Percentiles rank a stretch among this genome's conserved stretches.
These are phyloP conservation scores for Trichosanthes truncata DNA, from an alignment of 306 rosid species.

Conservation along the genomic window DNA sequence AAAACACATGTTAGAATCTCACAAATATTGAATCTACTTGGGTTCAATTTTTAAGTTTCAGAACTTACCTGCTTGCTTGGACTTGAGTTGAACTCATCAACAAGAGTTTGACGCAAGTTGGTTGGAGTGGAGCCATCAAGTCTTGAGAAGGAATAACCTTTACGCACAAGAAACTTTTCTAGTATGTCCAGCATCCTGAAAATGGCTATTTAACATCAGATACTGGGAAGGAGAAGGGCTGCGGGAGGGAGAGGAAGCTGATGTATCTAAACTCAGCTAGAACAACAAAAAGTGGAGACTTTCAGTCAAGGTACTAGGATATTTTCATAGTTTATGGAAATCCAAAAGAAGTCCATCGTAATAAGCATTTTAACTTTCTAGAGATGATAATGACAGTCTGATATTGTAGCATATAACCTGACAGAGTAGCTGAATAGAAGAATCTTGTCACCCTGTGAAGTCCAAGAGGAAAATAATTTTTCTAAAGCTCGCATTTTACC, in stretches of 20 bases:
- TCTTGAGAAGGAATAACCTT: slow-evolving; percentile 85
- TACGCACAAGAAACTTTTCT: slow-evolving; percentile 79
- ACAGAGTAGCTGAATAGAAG: slow-evolving; percentile 94
- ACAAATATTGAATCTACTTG: background rate
- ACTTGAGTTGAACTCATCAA: slow-evolving; percentile 84
- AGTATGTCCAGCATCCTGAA: slow-evolving; percentile 88
- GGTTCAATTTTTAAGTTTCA: background rate
- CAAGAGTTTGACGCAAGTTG: slow-evolving; percentile 72
- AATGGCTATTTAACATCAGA: slow-evolving; percentile 24
- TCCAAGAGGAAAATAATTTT: slow-evolving; percentile 65
- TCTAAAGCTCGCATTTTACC: slow-evolving; percentile 94
- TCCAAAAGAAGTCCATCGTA: background rate
- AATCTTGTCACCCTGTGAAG: slow-evolving; percentile 73
- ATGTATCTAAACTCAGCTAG: background rate
- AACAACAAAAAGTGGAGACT: background rate
- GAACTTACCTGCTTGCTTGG: slow-evolving; percentile 74
- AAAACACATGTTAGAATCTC: slow-evolving; percentile 17
- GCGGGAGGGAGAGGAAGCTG: background rate
- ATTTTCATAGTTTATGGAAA: background rate
- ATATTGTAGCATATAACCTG: slow-evolving; percentile 29
- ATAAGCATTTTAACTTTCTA: background rate
- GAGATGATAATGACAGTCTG: background rate
- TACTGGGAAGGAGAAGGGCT: background rate
- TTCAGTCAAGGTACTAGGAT: background rate
- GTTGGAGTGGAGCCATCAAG: slow-evolving; percentile 92